phyloP scores from a whole-genome alignment of 306 rosid genomes.

The Cucumis melo region DNA sequence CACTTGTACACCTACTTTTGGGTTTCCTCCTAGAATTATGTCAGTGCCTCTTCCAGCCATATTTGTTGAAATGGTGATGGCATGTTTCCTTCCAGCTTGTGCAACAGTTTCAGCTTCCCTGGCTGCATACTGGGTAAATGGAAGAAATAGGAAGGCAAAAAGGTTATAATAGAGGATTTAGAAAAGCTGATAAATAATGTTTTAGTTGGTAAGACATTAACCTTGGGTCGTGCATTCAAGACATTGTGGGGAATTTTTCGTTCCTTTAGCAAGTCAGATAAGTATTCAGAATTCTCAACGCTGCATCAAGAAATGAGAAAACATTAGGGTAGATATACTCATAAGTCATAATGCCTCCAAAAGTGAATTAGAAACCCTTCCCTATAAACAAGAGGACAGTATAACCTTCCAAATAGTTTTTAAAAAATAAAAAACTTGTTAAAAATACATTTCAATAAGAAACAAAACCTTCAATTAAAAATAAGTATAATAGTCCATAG shows the following conservation, averaged over 20 bases:
- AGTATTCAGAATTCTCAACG: constrained; percentile 84
- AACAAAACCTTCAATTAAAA: background rate
- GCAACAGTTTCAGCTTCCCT: constrained; percentile 94
- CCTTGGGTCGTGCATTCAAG: constrained; percentile 93
- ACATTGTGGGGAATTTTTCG: constrained; percentile 84
- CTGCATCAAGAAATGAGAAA: constrained; percentile 37
- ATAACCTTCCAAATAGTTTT: background rate
- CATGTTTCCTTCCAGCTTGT: constrained; percentile 88
- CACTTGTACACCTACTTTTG: constrained; percentile 50
- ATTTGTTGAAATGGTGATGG: constrained; percentile 93
- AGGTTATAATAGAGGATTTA: background rate
- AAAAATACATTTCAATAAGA: background rate
- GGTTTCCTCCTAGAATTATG: constrained; percentile 98
- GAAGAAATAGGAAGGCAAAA: constrained; percentile 1
- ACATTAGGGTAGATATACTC: background rate
- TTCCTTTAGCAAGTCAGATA: constrained; percentile 71
- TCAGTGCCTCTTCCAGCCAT: constrained; percentile 99
- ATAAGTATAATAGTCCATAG: background rate
- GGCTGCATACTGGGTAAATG: constrained; percentile 65
- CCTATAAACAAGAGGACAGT: background rate
- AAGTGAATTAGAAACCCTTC: background rate
- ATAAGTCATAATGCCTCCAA: background rate
- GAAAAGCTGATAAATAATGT: constrained; percentile 2
- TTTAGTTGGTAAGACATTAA: constrained; percentile 15
- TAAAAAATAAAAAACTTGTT: background rate